phyloP scores from a whole-genome alignment of 768 basidiomycete species.

The Lactifluus piperatus region DNA sequence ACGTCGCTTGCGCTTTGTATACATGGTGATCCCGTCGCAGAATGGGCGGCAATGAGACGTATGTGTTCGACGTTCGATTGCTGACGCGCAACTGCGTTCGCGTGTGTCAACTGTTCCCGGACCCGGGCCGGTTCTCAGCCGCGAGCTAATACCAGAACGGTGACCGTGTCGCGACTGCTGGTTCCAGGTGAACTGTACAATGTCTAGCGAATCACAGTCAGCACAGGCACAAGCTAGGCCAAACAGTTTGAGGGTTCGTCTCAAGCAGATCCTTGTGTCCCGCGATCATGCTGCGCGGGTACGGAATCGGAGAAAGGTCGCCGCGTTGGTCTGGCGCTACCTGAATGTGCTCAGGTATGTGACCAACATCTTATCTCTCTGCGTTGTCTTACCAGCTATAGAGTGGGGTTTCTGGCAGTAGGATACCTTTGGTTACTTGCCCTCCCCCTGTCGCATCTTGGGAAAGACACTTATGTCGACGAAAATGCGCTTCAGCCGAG shows the following conservation, averaged over 20 bases:
- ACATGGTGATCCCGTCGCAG: slow-evolving; percentile 31
- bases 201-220: neutral
- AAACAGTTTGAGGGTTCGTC: neutral
- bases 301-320: slow-evolving; percentile 11
- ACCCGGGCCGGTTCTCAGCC: slow-evolving; percentile 5
- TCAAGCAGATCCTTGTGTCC: neutral
- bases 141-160: too few relatives aligned
- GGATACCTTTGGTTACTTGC: slow-evolving; percentile 83
- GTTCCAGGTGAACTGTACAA: neutral
- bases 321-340: slow-evolving; percentile 2
- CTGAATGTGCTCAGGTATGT: slow-evolving; percentile 13
- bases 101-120: neutral
- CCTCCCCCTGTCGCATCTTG: slow-evolving; percentile 59
- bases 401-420: slow-evolving; percentile 45
- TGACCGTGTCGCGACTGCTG: too few relatives aligned
- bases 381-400: slow-evolving; percentile 24
- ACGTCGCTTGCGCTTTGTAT: slow-evolving; percentile 51
- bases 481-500: slow-evolving; percentile 94
- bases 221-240: neutral
- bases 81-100: neutral
- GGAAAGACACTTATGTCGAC: slow-evolving; percentile 72
- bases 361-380: neutral
- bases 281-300: slow-evolving; percentile 6
- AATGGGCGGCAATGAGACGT: neutral
- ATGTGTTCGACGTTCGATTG: neutral